Percentiles rank a stretch among this genome's conserved stretches.
Conservation (phyloP, 441 rosid genomes). For the Brassica hybrid region DNA sequence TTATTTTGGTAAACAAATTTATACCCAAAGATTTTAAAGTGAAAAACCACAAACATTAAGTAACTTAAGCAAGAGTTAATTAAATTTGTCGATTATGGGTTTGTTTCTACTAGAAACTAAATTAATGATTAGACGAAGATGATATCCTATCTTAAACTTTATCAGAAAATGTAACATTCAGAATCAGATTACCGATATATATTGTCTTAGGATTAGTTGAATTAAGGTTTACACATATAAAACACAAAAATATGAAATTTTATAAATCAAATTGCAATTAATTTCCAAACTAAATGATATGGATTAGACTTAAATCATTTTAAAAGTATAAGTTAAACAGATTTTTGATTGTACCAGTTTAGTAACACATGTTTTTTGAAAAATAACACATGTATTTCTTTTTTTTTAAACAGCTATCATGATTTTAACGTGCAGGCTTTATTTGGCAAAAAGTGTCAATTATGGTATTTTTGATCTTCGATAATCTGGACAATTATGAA, state of each 20-base stretch:
- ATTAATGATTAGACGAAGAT: not conserved
- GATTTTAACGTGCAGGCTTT: not conserved
- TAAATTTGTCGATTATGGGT: not conserved
- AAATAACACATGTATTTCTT: not conserved
- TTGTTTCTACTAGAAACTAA: not conserved
- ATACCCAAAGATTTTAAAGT: too few species aligned
- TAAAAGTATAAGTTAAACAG: not conserved
- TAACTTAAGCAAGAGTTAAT: too few species aligned
- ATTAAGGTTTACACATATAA: not conserved
- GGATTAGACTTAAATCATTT: not conserved
- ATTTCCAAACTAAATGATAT: not conserved
- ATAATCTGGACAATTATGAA: not conserved
- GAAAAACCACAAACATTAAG: too few species aligned
- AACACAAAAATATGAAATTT: not conserved
- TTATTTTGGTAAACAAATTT: too few species aligned
- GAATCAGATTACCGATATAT: not conserved
- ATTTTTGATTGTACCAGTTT: too few species aligned
- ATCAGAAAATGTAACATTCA: not conserved
- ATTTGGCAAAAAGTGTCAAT: not conserved
- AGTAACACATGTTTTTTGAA: not conserved
- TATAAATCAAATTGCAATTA: not conserved
- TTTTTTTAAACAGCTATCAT: not conserved
- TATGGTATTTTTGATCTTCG: not conserved
- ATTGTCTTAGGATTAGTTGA: not conserved
- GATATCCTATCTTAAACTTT: not conserved